Evolutionary conservation across 192 early-diverging fungal species (phyloP).

Genomic region (Mortierella antarctica): DNA sequence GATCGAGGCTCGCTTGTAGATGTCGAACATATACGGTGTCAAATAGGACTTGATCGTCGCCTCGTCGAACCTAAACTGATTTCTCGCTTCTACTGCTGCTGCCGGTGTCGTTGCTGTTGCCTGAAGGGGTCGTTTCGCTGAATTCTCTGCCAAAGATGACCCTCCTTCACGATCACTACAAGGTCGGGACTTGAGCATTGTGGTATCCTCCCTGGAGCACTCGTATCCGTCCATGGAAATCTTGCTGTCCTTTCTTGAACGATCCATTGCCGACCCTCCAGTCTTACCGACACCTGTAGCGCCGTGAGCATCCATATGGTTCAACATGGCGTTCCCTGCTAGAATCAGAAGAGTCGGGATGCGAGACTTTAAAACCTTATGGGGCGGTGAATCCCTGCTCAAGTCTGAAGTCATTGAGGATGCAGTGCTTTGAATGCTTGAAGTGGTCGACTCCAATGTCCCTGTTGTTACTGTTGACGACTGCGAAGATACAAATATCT

Average conservation of each 20-base stretch:
- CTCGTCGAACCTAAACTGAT: slow-evolving; percentile 17
- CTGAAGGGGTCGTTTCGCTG: not conserved
- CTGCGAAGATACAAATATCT: too few species aligned
- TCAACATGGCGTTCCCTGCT: slow-evolving; percentile 33
- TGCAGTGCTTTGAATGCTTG: not conserved
- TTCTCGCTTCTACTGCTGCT: not conserved
- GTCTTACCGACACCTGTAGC: not conserved
- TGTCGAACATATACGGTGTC: slow-evolving; percentile 34
- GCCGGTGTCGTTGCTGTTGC: not conserved
- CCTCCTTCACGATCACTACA: not conserved
- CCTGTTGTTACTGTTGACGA: not conserved
- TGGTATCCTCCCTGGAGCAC: not conserved
- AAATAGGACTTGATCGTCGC: slow-evolving; percentile 24
- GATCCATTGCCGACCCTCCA: not conserved
- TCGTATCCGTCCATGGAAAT: slow-evolving; percentile 10
- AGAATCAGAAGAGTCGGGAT: slow-evolving; percentile 26
- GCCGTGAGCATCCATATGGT: slow-evolving; percentile 10
- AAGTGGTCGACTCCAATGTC: not conserved
- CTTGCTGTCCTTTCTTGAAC: slow-evolving; percentile 39
- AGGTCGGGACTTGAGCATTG: not conserved
- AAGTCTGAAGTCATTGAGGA: not conserved
- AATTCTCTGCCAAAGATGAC: not conserved
- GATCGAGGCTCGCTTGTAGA: slow-evolving; percentile 20
- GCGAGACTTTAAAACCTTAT: slow-evolving; percentile 16
- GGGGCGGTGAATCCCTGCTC: not conserved